These are phyloP conservation scores for Komagataella kurtzmanii DNA, from an alignment of 805 yeast genomes.

Conservation along the genomic window DNA sequence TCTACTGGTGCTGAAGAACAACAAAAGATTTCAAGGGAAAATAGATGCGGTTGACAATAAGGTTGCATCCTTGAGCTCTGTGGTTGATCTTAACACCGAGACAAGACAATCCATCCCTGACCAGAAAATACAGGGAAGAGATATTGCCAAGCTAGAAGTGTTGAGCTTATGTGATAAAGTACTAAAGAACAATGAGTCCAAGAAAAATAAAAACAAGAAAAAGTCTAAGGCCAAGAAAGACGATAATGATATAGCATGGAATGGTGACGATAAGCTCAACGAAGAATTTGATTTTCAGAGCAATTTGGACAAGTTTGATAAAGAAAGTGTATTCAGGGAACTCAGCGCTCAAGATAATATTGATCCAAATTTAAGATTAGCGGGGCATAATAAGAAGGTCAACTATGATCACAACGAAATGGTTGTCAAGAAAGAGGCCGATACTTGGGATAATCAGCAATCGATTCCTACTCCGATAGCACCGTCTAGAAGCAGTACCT, in stretches of 20 bases:
- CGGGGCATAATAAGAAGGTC: slow-evolving; percentile 48
- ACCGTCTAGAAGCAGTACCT: neutral
- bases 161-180: slow-evolving; percentile 4
- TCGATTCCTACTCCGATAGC: neutral
- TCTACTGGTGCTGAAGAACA: slow-evolving; percentile 9
- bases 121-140: neutral
- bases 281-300: slow-evolving; percentile 80
- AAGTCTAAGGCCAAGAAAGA: slow-evolving; percentile 44
- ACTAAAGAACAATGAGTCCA: slow-evolving; percentile 11
- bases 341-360: slow-evolving; percentile 51
- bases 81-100: neutral
- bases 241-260: slow-evolving; percentile 36
- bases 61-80: neutral
- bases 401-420: slow-evolving; percentile 64
- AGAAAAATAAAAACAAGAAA: slow-evolving; percentile 28
- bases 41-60: neutral
- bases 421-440: slow-evolving; percentile 41
- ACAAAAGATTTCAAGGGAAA: neutral
- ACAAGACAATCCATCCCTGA: neutral
- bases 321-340: slow-evolving; percentile 65
- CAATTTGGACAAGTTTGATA: slow-evolving; percentile 72
- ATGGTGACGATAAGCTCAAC: slow-evolving; percentile 28
- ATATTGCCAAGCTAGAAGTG: neutral
- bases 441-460: slow-evolving; percentile 37
- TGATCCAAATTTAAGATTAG: slow-evolving; percentile 50